Conservation (phyloP, 2,329 filamentous ascomycete species). For the Raffaelea albimanens region DNA sequence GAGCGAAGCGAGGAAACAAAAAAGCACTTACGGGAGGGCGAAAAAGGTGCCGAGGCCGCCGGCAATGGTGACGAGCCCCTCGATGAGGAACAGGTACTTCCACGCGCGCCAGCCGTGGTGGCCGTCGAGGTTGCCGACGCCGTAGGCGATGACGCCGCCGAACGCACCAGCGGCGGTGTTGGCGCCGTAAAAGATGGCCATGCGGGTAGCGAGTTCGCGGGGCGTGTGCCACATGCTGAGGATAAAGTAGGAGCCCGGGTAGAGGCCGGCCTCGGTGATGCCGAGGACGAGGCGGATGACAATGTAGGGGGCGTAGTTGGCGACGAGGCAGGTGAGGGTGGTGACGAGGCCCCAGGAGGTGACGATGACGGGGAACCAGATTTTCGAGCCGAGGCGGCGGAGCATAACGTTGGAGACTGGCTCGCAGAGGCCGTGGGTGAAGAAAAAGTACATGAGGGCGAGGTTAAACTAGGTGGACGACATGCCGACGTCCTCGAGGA, state of each 20-base stretch:
- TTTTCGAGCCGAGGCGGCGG: background rate
- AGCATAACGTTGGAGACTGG: conserved; percentile 5
- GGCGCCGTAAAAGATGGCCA: conserved; percentile 14
- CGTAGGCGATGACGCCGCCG: conserved; percentile 7
- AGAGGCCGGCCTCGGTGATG: conserved; percentile 58
- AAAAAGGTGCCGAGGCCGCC: conserved; percentile 14
- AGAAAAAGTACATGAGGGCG: conserved; percentile 7
- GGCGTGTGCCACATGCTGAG: conserved; percentile 14
- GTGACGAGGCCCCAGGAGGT: conserved; percentile 58
- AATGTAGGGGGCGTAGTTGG: conserved; percentile 55
- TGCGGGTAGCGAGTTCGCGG: conserved; percentile 11
- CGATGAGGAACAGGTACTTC: conserved; percentile 31
- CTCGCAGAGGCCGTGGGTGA: conserved; percentile 2
- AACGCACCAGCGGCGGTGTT: conserved; percentile 12
- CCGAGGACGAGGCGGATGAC: conserved; percentile 61
- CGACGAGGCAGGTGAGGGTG: conserved; percentile 56
- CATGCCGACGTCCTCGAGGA: too few species aligned
- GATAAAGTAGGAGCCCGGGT: conserved; percentile 46
- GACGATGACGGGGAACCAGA: conserved; percentile 12
- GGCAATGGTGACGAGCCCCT: conserved; percentile 28
- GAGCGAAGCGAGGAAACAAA: too few species aligned
- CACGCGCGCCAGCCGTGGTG: conserved; percentile 15
- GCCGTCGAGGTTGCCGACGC: conserved; percentile 6
- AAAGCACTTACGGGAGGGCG: too few species aligned
- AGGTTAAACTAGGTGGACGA: conserved; percentile 2